phyloP scores from a whole-genome alignment of 805 yeast species.

The Clavispora phyllophila region DNA sequence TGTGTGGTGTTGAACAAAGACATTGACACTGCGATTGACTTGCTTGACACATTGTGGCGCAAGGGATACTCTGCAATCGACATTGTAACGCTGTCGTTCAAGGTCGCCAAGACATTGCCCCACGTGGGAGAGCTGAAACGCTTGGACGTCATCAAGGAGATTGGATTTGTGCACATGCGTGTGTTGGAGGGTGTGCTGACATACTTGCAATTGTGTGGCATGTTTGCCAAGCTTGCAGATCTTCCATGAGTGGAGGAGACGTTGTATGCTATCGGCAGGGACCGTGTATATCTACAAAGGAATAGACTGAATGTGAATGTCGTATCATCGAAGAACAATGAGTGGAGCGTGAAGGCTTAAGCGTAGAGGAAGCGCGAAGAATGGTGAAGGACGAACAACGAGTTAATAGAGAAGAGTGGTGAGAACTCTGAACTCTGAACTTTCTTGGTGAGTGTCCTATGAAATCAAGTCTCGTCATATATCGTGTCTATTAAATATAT shows the following conservation, averaged over 20 bases:
- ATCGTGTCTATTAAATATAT: too few relatives aligned
- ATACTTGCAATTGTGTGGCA: conserved; percentile 78
- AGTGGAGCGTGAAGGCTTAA: too few relatives aligned
- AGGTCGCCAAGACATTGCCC: conserved; percentile 74
- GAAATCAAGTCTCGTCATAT: too few relatives aligned
- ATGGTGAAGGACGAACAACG: too few relatives aligned
- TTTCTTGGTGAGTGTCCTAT: too few relatives aligned
- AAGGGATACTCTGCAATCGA: conserved; percentile 94
- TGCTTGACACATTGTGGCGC: conserved; percentile 68
- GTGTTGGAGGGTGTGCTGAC: conserved; percentile 90
- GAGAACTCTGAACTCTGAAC: too few relatives aligned
- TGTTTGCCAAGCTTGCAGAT: conserved; percentile 55
- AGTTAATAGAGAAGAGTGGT: too few relatives aligned
- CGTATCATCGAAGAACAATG: too few relatives aligned
- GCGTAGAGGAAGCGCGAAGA: too few relatives aligned
- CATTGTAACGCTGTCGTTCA: conserved; percentile 83
- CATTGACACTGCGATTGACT: conserved; percentile 62
- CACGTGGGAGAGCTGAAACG: conserved; percentile 64
- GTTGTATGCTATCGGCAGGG: background rate
- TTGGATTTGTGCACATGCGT: conserved; percentile 89
- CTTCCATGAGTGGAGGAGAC: conserved; percentile 1
- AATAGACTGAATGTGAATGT: background rate
- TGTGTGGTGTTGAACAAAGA: conserved; percentile 35
- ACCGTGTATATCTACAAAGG: background rate
- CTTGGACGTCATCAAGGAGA: conserved; percentile 74